Conservation (phyloP, 306 rosid genomes). For the Vicia faba region DNA sequence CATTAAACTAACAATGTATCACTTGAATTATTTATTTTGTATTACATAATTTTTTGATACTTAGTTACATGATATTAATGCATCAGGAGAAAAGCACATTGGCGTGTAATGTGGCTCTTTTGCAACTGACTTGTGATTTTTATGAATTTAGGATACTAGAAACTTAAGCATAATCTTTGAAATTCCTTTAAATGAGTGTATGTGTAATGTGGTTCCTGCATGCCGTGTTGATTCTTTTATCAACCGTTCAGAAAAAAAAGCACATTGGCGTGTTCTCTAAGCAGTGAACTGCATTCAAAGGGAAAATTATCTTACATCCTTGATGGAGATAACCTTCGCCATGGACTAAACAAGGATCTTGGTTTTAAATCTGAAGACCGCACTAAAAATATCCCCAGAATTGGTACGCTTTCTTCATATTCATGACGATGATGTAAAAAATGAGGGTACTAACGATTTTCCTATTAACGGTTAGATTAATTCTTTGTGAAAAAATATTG, state of each 20-base stretch:
- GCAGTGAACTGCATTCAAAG: constrained; percentile 61
- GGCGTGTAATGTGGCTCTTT: no score
- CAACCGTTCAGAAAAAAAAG: constrained; percentile 70
- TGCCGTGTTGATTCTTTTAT: constrained; percentile 23
- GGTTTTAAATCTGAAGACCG: constrained; percentile 78
- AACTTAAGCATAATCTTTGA: constrained; percentile 5
- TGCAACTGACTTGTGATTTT: constrained; percentile 8
- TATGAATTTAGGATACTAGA: background rate
- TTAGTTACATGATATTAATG: no score
- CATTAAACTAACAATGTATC: no score
- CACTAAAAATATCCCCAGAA: constrained; percentile 80
- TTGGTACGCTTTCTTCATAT: constrained; percentile 53
- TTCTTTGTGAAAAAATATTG: no score
- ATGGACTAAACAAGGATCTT: constrained; percentile 81
- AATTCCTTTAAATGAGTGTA: constrained; percentile 10
- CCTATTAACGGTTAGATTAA: no score
- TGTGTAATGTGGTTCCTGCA: constrained; percentile 6
- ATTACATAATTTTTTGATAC: no score
- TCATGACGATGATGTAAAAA: no score
- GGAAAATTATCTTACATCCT: constrained; percentile 78
- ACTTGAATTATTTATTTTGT: no score
- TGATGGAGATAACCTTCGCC: constrained; percentile 90
- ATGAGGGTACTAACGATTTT: no score
- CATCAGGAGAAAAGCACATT: no score
- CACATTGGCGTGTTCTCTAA: constrained; percentile 74